Evolutionary conservation across 805 yeast genomes (phyloP).

Genomic region (Babjeviella inositovora): DNA sequence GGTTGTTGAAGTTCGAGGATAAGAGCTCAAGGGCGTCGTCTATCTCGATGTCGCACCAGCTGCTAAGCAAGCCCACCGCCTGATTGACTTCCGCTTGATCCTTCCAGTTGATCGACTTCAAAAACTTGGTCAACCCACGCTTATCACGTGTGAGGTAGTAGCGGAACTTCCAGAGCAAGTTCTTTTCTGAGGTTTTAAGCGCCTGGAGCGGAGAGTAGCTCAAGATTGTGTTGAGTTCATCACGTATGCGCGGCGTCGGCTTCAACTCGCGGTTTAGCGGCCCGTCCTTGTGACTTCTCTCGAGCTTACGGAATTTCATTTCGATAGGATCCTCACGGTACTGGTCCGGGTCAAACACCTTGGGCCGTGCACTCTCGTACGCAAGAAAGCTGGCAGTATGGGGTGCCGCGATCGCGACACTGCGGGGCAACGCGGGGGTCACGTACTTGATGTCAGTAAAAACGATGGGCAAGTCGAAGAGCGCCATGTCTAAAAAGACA

Average conservation of each 20-base stretch:
- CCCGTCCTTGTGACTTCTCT: slow-evolving; percentile 67
- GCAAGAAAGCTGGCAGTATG: slow-evolving; percentile 4
- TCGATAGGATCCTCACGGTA: slow-evolving; percentile 70
- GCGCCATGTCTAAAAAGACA: slow-evolving; percentile 37
- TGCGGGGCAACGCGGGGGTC: slow-evolving; percentile 6
- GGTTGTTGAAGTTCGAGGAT: slow-evolving; percentile 62
- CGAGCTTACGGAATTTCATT: slow-evolving; percentile 67
- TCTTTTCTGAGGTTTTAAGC: slow-evolving; percentile 69
- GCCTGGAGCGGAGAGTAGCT: slow-evolving; percentile 73
- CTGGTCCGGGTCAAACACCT: slow-evolving; percentile 58
- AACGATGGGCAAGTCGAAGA: slow-evolving; percentile 59
- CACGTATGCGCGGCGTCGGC: slow-evolving; percentile 75
- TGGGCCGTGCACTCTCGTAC: slow-evolving; percentile 8
- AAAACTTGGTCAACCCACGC: slow-evolving; percentile 60
- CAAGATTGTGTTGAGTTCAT: slow-evolving; percentile 53
- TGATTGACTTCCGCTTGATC: slow-evolving; percentile 70
- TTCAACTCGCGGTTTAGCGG: slow-evolving; percentile 72
- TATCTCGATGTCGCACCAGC: slow-evolving; percentile 63
- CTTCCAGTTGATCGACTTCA: slow-evolving; percentile 80
- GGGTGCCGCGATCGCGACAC: slow-evolving; percentile 6
- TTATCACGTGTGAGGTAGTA: slow-evolving; percentile 61
- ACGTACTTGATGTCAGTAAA: slow-evolving; percentile 40
- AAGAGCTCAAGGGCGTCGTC: slow-evolving; percentile 79
- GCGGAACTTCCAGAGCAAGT: slow-evolving; percentile 80
- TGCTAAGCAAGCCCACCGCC: slow-evolving; percentile 55